Percentiles rank a stretch among this genome's conserved stretches.
These are phyloP conservation scores for Golubevia pallescens DNA, from an alignment of 1,284 basidiomycete genomes.

Conservation along the genomic window DNA sequence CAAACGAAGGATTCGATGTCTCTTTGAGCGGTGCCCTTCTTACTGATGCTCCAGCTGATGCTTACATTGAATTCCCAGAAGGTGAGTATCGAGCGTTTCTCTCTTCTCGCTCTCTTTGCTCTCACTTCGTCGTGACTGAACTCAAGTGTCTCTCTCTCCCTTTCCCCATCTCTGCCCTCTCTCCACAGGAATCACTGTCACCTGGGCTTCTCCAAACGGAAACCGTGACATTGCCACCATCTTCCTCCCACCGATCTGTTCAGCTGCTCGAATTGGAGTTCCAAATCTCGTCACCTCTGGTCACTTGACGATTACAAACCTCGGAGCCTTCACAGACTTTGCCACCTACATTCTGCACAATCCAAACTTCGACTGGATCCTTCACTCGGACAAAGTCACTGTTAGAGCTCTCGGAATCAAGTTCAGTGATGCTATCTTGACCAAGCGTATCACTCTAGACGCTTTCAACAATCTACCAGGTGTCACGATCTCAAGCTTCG, in stretches of 20 bases:
- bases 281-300: slow-evolving; percentile 40
- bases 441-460: slow-evolving; percentile 45
- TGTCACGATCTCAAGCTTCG: slow-evolving; percentile 38
- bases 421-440: slow-evolving; percentile 49
- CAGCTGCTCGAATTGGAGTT: slow-evolving; percentile 42
- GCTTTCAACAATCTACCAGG: slow-evolving; percentile 56
- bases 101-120: no score
- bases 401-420: slow-evolving; percentile 51
- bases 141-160: no score
- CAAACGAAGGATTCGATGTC: slow-evolving; percentile 50
- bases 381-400: slow-evolving; percentile 34
- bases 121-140: no score
- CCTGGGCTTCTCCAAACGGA: slow-evolving; percentile 31
- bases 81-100: no score
- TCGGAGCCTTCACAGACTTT: slow-evolving; percentile 46
- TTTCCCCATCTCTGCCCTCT: no score
- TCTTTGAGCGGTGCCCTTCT: slow-evolving; percentile 19
- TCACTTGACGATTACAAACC: slow-evolving; percentile 48
- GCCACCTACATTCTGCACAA: slow-evolving; percentile 50
- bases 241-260: slow-evolving; percentile 50
- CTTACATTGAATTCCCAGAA: no score
- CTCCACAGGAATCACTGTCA: slow-evolving; percentile 16
- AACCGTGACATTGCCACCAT: slow-evolving; percentile 43
- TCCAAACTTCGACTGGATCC: slow-evolving; percentile 48
- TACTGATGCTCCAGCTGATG: no score